Evolutionary conservation across 768 basidiomycete species (phyloP), one percentile per base, ranked within the genome.

Genomic region (Leccinum truebloodii): DNA sequence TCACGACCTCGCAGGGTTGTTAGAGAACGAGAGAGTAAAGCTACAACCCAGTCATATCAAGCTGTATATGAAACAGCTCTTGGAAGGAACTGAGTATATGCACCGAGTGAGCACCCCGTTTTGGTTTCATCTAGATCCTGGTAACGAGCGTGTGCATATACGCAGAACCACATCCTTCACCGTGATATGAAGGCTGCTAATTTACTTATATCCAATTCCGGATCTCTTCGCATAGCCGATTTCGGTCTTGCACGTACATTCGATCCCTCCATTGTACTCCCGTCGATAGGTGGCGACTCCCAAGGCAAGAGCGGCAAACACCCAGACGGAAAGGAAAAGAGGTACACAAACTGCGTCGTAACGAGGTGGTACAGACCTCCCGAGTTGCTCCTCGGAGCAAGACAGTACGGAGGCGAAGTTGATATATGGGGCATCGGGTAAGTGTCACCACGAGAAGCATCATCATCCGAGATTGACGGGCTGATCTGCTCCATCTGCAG

Each of bases 151-250:
- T 39, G 57, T 59, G 54, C 61, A 57, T 59, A 37, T 34, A 59
- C 50, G 24, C 60, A 98, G 96, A 97, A 98, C 75, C 86, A 93
- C 65, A 96, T 98, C 67, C 81, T 99, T 4, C 97, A 99, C 73
- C 94, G 97, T 50, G 97, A 99, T 68, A 95, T 99, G 91, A 99
- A 99, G 72, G 92, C 97, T 4, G 97, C 97, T 37, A 98, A 99
- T 71, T 78, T 98, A 54, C 87, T 99, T 52, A 96, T 99, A 55
- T 90, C 88, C 58, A 95, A 95, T 70, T 76, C 80, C 5, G 97
- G 97, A 4, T 80, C 82, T 22, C 80, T 98, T 16, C 87, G 88
- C 67, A 90, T 99, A 60, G 97, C 95, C 4, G 97, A 99, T 74
- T 98, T 99, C 65, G 97, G 97, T 74, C 84, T 99, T 10, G 97